A percentile compares a stretch with the other conserved stretches of the same genome.
phyloP scores from a whole-genome alignment of 2,329 filamentous ascomycete genomes.

The Pestalotiopsis sp. region DNA sequence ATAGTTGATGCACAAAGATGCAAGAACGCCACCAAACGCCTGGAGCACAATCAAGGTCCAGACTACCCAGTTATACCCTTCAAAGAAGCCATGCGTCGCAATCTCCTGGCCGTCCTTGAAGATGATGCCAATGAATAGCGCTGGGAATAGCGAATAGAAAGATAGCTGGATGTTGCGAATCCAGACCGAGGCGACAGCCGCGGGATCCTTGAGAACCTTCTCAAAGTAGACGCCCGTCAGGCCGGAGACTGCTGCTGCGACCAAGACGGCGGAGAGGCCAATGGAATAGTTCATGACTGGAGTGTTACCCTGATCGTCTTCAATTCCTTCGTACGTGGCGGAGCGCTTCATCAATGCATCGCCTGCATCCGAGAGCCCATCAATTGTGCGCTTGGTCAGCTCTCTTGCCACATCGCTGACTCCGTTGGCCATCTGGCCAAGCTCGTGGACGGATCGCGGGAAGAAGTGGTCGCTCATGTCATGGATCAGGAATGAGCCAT shows the following conservation, averaged over 20 bases:
- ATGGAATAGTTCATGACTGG: slow-evolving; percentile 74
- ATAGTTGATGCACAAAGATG: slow-evolving; percentile 79
- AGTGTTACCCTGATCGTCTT: slow-evolving; percentile 59
- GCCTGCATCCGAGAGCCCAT: slow-evolving; percentile 36
- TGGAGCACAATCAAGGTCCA: slow-evolving; percentile 86
- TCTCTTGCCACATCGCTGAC: slow-evolving; percentile 52
- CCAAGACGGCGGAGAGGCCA: slow-evolving; percentile 76
- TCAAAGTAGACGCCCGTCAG: slow-evolving; percentile 87
- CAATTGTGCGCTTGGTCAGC: slow-evolving; percentile 50
- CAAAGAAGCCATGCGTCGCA: slow-evolving; percentile 84
- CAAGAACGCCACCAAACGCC: slow-evolving; percentile 81
- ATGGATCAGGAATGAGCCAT: slow-evolving; percentile 62
- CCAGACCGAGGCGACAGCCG: slow-evolving; percentile 79
- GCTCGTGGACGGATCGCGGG: slow-evolving; percentile 77
- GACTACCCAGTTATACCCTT: slow-evolving; percentile 90
- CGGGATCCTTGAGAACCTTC: slow-evolving; percentile 88
- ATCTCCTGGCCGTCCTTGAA: slow-evolving; percentile 87
- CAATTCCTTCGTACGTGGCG: slow-evolving; percentile 88
- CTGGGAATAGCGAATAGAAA: slow-evolving; percentile 90
- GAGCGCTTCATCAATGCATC: slow-evolving; percentile 66
- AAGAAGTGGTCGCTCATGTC: slow-evolving; percentile 71
- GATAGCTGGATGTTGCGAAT: slow-evolving; percentile 92
- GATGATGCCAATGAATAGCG: slow-evolving; percentile 82
- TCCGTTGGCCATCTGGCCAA: slow-evolving; percentile 64
- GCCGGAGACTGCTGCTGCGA: slow-evolving; percentile 79